Evolutionary conservation across 2,329 filamentous ascomycete species (phyloP), one percentile per base, ranked within the genome.

Genomic region (Neodidymelliopsis sp.): DNA sequence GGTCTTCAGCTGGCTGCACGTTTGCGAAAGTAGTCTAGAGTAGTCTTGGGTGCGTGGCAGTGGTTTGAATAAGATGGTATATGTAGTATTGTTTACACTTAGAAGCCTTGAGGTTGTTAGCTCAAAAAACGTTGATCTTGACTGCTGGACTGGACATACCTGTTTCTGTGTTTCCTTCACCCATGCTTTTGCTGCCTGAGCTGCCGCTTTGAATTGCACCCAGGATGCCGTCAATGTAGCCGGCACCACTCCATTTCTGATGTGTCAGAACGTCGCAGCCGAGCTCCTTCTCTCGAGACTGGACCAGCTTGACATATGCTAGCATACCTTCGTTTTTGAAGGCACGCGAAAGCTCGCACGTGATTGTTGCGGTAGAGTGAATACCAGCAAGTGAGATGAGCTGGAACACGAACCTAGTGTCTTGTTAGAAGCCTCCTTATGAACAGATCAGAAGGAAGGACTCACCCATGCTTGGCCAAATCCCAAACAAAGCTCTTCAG

Each of bases 401-500:
- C 72, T 87, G 84, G 45, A 87, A 74, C 18, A 85, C 79, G 59
- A 86, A 87, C 25, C 79, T 79, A 39, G 15, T 19, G 15, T 7
- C 9, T 12, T 37, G 22, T 54, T 36, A 48, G 35, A 18, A 20
- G 30, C 30, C 20, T 20, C 28, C 18, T 34, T 2, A 18, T 23
- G 28, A 6, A n/a, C 13, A 10, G 7, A 82, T 82, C 37, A 82
- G 83, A 36, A 18, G 18, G 8, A 85, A 84, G 86, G 3, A 50
- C 57, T 30, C 55, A 93, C 52, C 93, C 93, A 64, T 97, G 89
- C 70, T 87, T 85, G 7, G 92, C 94, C 58, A 99, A 85, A 72
- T 97, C 93, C 93, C 93, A 97, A 63, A 99, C 89, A 73, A 99
- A 99, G 5, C 84, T 91, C 76, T 89, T 91, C 45, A 99, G 81